Base-by-base conservation (phyloP, 148 eudicot genomes). In the Fallopia convolvulus region DNA sequence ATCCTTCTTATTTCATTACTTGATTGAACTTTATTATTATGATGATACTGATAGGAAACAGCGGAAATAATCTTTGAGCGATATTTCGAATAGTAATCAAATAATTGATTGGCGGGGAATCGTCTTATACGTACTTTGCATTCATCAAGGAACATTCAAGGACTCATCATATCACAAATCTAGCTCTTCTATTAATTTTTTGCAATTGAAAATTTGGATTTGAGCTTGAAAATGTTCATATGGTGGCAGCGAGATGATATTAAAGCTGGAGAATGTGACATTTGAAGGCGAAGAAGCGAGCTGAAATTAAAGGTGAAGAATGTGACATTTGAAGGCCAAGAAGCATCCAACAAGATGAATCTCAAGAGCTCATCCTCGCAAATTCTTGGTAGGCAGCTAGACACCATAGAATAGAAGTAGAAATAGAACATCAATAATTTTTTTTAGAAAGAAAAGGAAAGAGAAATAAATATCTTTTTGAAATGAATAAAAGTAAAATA, bases 351-450 rank as follows among this genome's bases (percentile, higher is more conserved):
- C 65, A 58, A 58, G 20, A 23, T 21, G 11, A 2, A 21, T 8
- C 8, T 61, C 68, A 26, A 61, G 39, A 33, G 41, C 36, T 65
- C n/a, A 33, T 4, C 40, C n/a, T 33, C 12, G 17, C n/a, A 65
- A 65, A 40, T 65, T 33, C 71, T 65, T 65, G 7, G 47, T 44
- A 44, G 70, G 70, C 10, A 65, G 71, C 18, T 65, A 65, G 71
- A 30, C 41, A 15, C 17, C 71, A 65, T 33, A 65, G 71, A 30
- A 33, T 65, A 65, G 71, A 65, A 30, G 66, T 58, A 58, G 33
- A 30, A 65, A 65, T 65, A 65, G n/a, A 65, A 33, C 41, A 14
- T 32, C 40, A 65, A 65, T 65, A 33, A 65, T 65, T 65, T 65
- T 33, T 65, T 42, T 33, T 32, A 4, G 4, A 36, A 4, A 2